Percentiles rank a stretch among this genome's conserved stretches.
Evolutionary conservation across 306 rosid genomes (phyloP).

Genomic region (Elaeagnus macrophylla): DNA sequence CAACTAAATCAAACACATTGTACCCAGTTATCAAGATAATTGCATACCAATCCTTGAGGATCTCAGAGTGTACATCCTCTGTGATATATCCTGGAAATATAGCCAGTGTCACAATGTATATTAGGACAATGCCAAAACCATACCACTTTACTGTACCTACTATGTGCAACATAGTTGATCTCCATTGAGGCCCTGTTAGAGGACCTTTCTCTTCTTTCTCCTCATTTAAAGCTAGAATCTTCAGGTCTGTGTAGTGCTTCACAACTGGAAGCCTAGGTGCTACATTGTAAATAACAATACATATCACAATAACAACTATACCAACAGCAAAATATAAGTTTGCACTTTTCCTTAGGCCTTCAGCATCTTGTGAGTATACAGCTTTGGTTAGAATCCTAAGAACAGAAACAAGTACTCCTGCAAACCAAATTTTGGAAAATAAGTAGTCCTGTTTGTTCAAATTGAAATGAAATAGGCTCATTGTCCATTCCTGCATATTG

Average conservation of each 20-base stretch:
- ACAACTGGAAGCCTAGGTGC: conserved; percentile 69
- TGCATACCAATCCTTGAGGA: conserved; percentile 79
- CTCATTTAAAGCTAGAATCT: conserved; percentile 40
- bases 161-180: conserved; percentile 47
- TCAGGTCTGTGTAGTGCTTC: conserved; percentile 59
- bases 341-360: conserved; percentile 66
- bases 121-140: conserved; percentile 53
- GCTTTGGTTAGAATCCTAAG: conserved; percentile 78
- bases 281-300: conserved; percentile 53
- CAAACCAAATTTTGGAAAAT: neutral
- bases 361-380: conserved; percentile 57
- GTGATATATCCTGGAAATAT: conserved; percentile 91
- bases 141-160: conserved; percentile 70
- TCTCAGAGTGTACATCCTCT: conserved; percentile 76
- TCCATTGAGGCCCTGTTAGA: conserved; percentile 27
- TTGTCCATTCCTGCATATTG: too few relatives aligned
- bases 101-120: conserved; percentile 69
- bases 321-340: conserved; percentile 70
- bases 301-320: conserved; percentile 52
- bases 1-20: conserved; percentile 84
- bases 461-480: neutral
- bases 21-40: conserved; percentile 55
- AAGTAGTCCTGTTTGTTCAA: too few relatives aligned
- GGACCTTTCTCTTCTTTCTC: conserved; percentile 50
- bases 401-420: conserved; percentile 72